Base-by-base conservation (phyloP, 2,329 filamentous ascomycete species). In the Fonsecaea monophora region DNA sequence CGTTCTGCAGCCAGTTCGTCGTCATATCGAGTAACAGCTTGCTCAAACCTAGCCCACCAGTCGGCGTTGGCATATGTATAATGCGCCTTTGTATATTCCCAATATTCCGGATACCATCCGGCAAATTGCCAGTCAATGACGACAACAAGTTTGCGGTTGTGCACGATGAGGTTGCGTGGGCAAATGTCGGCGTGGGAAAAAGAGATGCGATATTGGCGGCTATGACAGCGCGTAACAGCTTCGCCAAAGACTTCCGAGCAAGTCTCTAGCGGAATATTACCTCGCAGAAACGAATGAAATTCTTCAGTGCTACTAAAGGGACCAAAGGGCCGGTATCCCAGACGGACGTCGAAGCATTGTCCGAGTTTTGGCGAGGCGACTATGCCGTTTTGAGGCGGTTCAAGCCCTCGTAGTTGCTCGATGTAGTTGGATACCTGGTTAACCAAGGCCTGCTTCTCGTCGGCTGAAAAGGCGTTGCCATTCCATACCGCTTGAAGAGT, bases 101-200 rank as follows among this genome's bases (percentile, higher is more conserved):
- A 74, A 50, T 73, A 73, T 53, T 74, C 69, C 0, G 72, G 73
- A 63, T 73, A 75, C 65, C 66, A 74, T 4, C 70, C 69, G 6
- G 71, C 66, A 53, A 68, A 67, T 68, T 74, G 71, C 73, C 72
- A 74, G 30, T 75, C 72, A 30, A 74, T 62, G 25, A 72, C 68
- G 5, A 65, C 71, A 7, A 69, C 68, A 34, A 74, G 69, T 40
- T 63, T 70, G 2, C 66, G 62, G 62, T 71, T 69, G 25, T 62
- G 60, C 1, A 68, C 68, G 18, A 75, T 63, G 30, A 74, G 72
- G 60, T 75, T 74, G 21, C 68, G 62, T n/a, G 65, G 67, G 34
- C 59, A 63, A 7, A 74, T 48, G 57, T 74, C 72, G n/a, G 68
- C 67, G 60, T 73, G 70, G 13, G 73, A 45, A 38, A 48, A 45